Evolutionary conservation across 2,329 filamentous ascomycete species (phyloP).

Genomic region (Colletotrichum sp.): DNA sequence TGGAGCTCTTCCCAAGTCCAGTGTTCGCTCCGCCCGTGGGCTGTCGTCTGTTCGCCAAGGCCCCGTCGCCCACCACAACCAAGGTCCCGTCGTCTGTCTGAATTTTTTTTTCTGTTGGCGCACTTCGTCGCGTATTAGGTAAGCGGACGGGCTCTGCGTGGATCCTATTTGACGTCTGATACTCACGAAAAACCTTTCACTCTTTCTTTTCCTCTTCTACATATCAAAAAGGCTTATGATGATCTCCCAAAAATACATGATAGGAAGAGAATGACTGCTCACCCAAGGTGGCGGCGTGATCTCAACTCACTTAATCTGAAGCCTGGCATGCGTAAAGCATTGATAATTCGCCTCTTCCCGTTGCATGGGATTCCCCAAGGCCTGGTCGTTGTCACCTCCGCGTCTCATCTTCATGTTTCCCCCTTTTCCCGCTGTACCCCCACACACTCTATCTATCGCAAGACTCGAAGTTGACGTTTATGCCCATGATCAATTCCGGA

Average conservation of each 20-base stretch:
- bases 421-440: not conserved
- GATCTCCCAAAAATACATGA: conserved; percentile 63
- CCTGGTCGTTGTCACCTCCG: not conserved
- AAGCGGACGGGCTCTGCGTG: not conserved
- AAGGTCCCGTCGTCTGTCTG: not conserved
- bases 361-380: not conserved
- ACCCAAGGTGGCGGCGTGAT: conserved; percentile 59
- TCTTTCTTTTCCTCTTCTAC: conserved; percentile 32
- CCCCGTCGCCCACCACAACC: conserved; percentile 1
- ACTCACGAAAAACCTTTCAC: conserved; percentile 23
- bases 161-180: conserved; percentile 19
- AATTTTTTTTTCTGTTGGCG: not conserved
- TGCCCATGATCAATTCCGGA: not conserved
- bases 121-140: not conserved
- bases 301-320: conserved; percentile 67
- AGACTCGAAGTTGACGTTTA: not conserved
- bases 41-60: not conserved
- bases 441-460: not conserved
- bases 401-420: conserved; percentile 16
- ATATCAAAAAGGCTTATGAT: conserved; percentile 60
- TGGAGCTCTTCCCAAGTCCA: not conserved
- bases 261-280: conserved; percentile 74
- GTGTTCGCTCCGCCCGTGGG: not conserved
- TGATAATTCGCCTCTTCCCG: not conserved
- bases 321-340: conserved; percentile 35